A percentile compares a stretch with the other conserved stretches of the same genome.
Conservation (phyloP, 495 filamentous ascomycete species). For the Neurospora sp. region DNA sequence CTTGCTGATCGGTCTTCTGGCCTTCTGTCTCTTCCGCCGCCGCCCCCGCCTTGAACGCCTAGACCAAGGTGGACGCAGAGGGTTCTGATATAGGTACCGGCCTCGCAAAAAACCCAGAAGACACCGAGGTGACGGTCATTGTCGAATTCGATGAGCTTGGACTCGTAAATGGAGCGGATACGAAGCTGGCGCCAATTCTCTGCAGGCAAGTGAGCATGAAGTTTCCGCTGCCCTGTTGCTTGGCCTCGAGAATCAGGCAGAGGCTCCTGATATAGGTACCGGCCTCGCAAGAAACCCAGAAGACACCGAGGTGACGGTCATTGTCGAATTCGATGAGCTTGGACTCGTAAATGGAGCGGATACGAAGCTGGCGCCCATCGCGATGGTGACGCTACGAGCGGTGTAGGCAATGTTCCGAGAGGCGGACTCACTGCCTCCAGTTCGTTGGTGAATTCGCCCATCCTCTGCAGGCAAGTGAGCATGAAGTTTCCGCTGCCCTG, state of each 20-base stretch:
- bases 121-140: conserved; percentile 96
- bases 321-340: conserved; percentile 96
- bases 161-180: conserved; percentile 61
- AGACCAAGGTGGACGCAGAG: conserved; percentile 86
- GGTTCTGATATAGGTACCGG: conserved; percentile 60
- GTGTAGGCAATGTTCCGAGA: conserved; percentile 32
- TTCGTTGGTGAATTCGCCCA: neutral
- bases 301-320: conserved; percentile 92
- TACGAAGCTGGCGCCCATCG: conserved; percentile 15
- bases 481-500: neutral
- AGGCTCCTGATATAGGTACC: conserved; percentile 64
- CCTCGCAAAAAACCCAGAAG: conserved; percentile 98
- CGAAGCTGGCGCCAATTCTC: conserved; percentile 11
- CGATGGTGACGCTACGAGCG: conserved; percentile 36
- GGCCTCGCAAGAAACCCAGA: conserved; percentile 98
- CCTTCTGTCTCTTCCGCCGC: too few species aligned
- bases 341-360: conserved; percentile 67
- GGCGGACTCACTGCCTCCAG: neutral
- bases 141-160: conserved; percentile 90
- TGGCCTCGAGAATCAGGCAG: too few species aligned
- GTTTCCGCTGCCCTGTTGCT: too few species aligned
- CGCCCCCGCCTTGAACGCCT: too few species aligned
- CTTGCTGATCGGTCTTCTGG: too few species aligned
- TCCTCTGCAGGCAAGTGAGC: neutral
- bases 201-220: too few species aligned